Evolutionary conservation across 768 basidiomycete species (phyloP), one percentile per base, ranked within the genome.

Genomic region (Megacollybia marginata): DNA sequence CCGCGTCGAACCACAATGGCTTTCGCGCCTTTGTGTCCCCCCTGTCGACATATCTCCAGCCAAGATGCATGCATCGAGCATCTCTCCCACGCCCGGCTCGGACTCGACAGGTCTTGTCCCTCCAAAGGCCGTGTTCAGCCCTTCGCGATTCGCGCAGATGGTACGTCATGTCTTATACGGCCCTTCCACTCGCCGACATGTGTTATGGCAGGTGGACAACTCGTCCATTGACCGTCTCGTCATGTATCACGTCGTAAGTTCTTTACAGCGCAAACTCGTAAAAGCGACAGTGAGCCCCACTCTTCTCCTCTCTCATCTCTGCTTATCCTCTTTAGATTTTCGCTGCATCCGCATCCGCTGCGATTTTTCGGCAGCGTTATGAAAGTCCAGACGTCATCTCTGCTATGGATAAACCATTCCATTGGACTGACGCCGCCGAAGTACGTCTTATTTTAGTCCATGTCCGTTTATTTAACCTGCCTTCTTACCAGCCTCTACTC

Each of bases 381-480:
- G 69, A 73, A 47, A 48, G 48, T 4, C 54, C 64, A 1, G 57
- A 57, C 6, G 61, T 65, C 54, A 48, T 68, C 16, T 55, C 53
- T 20, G 50, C 58, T 6, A 46, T 71, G 31, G 76, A 78, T 47
- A 61, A 57, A 42, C 63, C 69, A 6, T 79, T 70, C 57, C 49
- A 51, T 36, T 82, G 79, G 79, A 61, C 60, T 23, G 79, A 82
- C 59, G 72, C 76, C 43, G 79, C 74, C 31, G 69, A 74, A 63
- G 78, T 76, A 59, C 54, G 42, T 38, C 19, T 20, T 46, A 44
- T 49, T 12, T 32, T 31, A 16, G 44, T 44, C 44, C 16, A 42
- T 9, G 34, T 35, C 36, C 10, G 8, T 13, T 57, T 59, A 11
- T 19, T 20, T 44, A 13, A n/a, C n/a, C 13, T 16, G 38, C 44